Evolutionary conservation across 2,329 filamentous ascomycete species (phyloP), one percentile per base, ranked within the genome.

Genomic region (Massarina eburnea): DNA sequence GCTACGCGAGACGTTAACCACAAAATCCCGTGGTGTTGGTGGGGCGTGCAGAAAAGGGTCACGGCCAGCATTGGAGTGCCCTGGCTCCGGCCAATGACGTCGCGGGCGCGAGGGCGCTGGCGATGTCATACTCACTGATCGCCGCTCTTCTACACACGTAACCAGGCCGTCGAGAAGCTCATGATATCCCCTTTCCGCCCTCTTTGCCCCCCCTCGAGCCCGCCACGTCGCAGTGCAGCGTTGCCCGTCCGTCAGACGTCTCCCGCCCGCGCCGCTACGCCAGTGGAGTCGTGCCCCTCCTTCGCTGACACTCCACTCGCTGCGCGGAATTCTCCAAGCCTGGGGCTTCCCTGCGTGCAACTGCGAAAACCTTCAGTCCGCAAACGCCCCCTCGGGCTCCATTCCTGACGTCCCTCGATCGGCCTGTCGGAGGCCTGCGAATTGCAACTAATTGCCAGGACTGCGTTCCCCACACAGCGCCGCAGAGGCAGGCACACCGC

Each of bases 321-420:
- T 45, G 42, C 45, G 39, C 48, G 44, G 46, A 46, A 43, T 35
- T 37, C 36, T 38, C n/a, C 20, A 9, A 24, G 37, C 39, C 46
- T 48, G 51, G 56, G 49, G 27, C 34, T 32, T 42, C 55, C 58
- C 54, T 53, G 54, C 44, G 38, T 17, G 37, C 35, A 4, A 7
- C 48, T 49, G 49, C 52, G 46, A 46, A 43, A 45, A 38, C 52
- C 53, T 49, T 40, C 32, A 26, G 38, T 48, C 49, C 48, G 41
- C 44, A 33, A 34, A 44, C 38, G 46, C 41, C 33, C 46, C 33
- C 46, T 57, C 57, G 58, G 55, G 57, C 60, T 39, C 46, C 51
- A 52, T 45, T 44, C 40, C 41, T 30, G 26, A 41, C 41, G 30
- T 37, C 29, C 44, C 40, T 43, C 46, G 41, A 49, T 51, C 57